Evolutionary conservation across 495 filamentous ascomycete genomes (phyloP), one percentile per base, ranked within the genome.

Genomic region (Penicillium antarcticum): DNA sequence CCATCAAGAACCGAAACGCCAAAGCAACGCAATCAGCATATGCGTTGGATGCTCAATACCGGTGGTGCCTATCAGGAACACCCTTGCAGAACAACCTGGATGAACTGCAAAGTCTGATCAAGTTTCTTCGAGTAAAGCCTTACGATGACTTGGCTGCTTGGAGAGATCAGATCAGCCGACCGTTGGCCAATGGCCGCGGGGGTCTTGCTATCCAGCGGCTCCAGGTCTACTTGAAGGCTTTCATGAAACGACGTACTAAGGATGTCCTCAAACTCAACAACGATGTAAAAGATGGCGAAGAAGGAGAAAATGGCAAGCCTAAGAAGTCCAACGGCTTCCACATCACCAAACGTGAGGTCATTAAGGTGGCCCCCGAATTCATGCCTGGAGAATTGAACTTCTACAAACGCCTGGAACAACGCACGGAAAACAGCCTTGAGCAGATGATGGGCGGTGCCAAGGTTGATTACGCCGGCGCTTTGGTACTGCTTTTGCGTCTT

Each of bases 81-180:
- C 94, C 94, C 0, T 86, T 98, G 82, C 94, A 98, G 61, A 98
- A 98, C 63, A 97, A 96, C 53, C 79, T 98, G n/a, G 94, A 97
- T 51, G 94, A 98, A 69, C 70, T 98, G 38, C 92, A 97, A 54
- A 94, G 88, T 58, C 67, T 98, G 48, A 90, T 98, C 58, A 87
- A 86, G 38, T 98, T 98, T 62, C 75, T 98, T 8, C 80, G 89
- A n/a, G 95, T 97, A 65, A 85, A 86, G 53, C 95, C 94, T 1
- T 97, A 88, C 63, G 81, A 90, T 62, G 83, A 96, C 44, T 72
- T 96, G 11, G 73, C 78, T 7, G 77, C 84, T 40, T 98, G 92
- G 91, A 89, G 90, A 58, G 86, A 88, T 12, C 85, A 94, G 46
- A 97, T 98, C 51, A 90, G 86, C 26, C 68, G 74, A 14, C 94